Conservation (phyloP, 192 early-diverging fungal species). For the Entomortierella parvispora region DNA sequence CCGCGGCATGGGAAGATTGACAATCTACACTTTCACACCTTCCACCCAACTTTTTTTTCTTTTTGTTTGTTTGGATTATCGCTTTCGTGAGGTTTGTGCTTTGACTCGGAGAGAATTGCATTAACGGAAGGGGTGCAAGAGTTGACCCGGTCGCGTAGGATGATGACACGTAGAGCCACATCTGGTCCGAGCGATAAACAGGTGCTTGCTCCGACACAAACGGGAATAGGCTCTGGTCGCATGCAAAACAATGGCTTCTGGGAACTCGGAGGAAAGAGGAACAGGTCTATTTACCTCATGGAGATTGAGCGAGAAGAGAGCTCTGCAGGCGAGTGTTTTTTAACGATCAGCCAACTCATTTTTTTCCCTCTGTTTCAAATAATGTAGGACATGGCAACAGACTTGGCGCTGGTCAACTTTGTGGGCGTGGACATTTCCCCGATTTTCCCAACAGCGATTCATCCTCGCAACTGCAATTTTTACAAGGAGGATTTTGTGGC, state of each 20-base stretch:
- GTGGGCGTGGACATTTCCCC: constrained; percentile 47
- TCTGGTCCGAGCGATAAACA: constrained; percentile 28
- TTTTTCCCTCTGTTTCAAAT: neutral
- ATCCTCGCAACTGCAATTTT: constrained; percentile 51
- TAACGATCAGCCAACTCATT: neutral
- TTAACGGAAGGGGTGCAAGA: too few species aligned
- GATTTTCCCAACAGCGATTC: constrained; percentile 47
- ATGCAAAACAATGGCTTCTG: constrained; percentile 4
- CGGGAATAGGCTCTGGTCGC: neutral
- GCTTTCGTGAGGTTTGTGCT: too few species aligned
- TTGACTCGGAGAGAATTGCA: too few species aligned
- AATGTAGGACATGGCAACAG: constrained; percentile 50
- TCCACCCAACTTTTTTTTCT: too few species aligned
- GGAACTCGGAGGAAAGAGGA: constrained; percentile 18
- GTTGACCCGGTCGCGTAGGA: too few species aligned
- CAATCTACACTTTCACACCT: too few species aligned
- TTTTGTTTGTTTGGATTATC: too few species aligned
- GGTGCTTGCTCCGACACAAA: neutral
- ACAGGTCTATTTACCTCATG: neutral
- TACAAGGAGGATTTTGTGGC: constrained; percentile 33
- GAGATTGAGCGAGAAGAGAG: neutral
- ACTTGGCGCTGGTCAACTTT: constrained; percentile 34
- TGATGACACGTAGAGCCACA: too few species aligned
- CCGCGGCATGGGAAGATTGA: too few species aligned
- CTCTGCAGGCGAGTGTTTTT: neutral